phyloP scores from a whole-genome alignment of 306 rosid genomes.

The Vicia sativa region DNA sequence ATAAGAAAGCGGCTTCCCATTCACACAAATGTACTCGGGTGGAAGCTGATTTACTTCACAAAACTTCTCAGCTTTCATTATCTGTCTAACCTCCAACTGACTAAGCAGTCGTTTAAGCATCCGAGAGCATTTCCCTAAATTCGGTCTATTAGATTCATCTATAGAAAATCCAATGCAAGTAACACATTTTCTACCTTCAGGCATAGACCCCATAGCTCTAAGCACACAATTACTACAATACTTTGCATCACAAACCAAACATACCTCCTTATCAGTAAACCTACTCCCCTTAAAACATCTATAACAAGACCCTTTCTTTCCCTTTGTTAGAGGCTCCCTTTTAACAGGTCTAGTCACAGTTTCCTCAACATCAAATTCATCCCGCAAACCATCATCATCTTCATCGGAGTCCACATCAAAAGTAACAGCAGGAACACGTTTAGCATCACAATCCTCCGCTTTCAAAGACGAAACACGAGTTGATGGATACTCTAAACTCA shows the following conservation, averaged over 20 bases:
- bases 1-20: constrained; percentile 76
- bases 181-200: constrained; percentile 96
- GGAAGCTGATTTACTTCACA: constrained; percentile 96
- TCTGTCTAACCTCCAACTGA: constrained; percentile 89
- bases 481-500: constrained; percentile 93
- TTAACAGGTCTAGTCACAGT: constrained; percentile 54
- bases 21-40: constrained; percentile 78
- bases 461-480: constrained; percentile 82
- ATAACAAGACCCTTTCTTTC: constrained; percentile 89
- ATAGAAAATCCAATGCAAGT: constrained; percentile 81
- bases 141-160: constrained; percentile 72
- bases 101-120: constrained; percentile 91
- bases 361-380: constrained; percentile 59
- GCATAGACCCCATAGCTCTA: constrained; percentile 99
- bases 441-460: constrained; percentile 58
- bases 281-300: constrained; percentile 88
- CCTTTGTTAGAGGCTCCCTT: constrained; percentile 68
- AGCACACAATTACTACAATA: constrained; percentile 93
- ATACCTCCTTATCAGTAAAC: constrained; percentile 93
- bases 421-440: constrained; percentile 57
- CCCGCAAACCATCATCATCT: constrained; percentile 60
- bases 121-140: constrained; percentile 89
- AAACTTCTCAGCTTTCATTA: constrained; percentile 83
- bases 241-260: constrained; percentile 93
- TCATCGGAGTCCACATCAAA: constrained; percentile 71